Percentiles rank a stretch among this genome's conserved stretches.
Evolutionary conservation across 1,284 basidiomycete species (phyloP).

Genomic region (Trametes sp.): DNA sequence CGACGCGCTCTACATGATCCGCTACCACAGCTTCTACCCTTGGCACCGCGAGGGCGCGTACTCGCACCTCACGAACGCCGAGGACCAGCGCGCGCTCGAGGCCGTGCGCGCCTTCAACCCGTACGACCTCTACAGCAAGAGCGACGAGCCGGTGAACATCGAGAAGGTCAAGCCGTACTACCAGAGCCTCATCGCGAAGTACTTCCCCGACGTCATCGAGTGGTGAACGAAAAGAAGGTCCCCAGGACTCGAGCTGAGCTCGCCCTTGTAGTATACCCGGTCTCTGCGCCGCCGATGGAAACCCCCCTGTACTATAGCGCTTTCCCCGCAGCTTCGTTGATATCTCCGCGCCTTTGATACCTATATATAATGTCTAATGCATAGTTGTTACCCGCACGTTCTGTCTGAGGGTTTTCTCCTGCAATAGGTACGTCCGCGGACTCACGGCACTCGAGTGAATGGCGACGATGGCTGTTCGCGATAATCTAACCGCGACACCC

Average conservation of each 20-base stretch:
- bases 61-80: conserved; percentile 75
- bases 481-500: no score
- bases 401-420: background rate
- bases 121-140: conserved; percentile 92
- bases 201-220: conserved; percentile 80
- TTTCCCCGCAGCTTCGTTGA: background rate
- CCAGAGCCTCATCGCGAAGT: conserved; percentile 81
- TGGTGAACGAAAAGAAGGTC: conserved; percentile 60
- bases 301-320: conserved; percentile 13
- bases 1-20: conserved; percentile 90
- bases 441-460: no score
- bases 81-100: conserved; percentile 65
- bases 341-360: background rate
- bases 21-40: conserved; percentile 95
- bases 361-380: conserved; percentile 13
- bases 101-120: conserved; percentile 86
- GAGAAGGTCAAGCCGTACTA: conserved; percentile 84
- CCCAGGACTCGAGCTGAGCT: background rate
- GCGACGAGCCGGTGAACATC: conserved; percentile 71
- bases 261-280: background rate
- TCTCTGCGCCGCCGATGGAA: background rate
- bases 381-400: background rate
- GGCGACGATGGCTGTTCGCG: no score
- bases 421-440: no score
- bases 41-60: conserved; percentile 92